phyloP scores from a whole-genome alignment of 2,329 filamentous ascomycete species.

The Fusarium sacchari region DNA sequence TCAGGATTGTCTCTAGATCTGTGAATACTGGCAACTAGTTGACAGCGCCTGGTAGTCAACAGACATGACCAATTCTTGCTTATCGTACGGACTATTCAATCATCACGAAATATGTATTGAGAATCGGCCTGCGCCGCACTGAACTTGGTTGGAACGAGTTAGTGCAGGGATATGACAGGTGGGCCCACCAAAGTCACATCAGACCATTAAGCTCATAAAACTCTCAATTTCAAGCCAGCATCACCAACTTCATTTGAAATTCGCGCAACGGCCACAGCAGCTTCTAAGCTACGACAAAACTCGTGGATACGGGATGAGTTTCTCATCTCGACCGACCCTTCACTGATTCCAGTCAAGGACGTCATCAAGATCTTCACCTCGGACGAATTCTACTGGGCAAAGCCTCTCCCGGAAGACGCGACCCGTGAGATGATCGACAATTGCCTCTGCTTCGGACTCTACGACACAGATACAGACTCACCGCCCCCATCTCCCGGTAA shows the following conservation, averaged over 20 bases:
- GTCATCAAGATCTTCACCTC: conserved; percentile 61
- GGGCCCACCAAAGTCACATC: background rate
- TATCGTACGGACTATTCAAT: rapidly evolving
- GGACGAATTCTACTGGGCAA: conserved; percentile 65
- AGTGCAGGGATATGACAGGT: background rate
- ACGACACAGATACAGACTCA: conserved; percentile 39
- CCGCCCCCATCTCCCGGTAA: background rate
- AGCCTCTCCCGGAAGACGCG: conserved; percentile 53
- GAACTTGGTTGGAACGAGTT: background rate
- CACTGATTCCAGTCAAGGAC: conserved; percentile 58
- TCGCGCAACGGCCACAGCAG: background rate
- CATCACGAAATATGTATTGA: too few species aligned
- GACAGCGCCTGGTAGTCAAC: rapidly evolving
- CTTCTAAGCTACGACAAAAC: background rate
- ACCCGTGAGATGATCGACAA: conserved; percentile 61
- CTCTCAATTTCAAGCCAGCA: background rate
- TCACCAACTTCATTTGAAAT: background rate
- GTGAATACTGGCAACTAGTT: background rate
- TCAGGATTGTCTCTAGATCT: rapidly evolving
- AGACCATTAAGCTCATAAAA: background rate
- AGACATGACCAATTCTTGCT: rapidly evolving
- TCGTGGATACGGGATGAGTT: conserved; percentile 57
- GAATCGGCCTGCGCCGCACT: background rate
- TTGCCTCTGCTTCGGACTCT: conserved; percentile 67
- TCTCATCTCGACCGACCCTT: conserved; percentile 64